Evolutionary conservation across 1,139 yeast genomes (phyloP), one percentile per base, ranked within the genome.

Genomic region (Blastobotrys serpentis): DNA sequence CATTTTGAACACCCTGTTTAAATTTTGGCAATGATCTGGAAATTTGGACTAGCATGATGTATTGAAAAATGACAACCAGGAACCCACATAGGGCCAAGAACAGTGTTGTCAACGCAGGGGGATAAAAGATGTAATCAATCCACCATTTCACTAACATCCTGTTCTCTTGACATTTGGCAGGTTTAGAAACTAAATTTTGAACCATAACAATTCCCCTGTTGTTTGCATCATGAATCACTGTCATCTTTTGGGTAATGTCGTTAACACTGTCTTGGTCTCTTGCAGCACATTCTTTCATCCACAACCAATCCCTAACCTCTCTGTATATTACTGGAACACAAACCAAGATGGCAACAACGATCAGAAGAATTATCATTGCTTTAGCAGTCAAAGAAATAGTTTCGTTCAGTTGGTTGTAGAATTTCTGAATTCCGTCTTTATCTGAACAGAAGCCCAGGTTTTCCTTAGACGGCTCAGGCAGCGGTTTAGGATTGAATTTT

Each of bases 241-340:
- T 47, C 44, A 54, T 43, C 14, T 37, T 18, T 17, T 52, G 50
- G 11, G n/a, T n/a, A 42, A 37, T 3, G 19, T 19, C 3, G 29
- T 22, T 2, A 21, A 22, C 25, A 23, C 46, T 29, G 32, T 32
- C 26, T 26, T 16, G 10, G 16, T n/a, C n/a, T 34, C 43, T 10
- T 8, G 25, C 11, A 2, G 63, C 58, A 40, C 62, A 58, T 21
- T 47, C 46, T 25, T 55, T 57, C 37, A 78, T 57, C 54, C 74
- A 70, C 39, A 59, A 67, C 88, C 88, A 84, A n/a, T 67, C 62
- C 42, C 69, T 62, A 42, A 67, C 67, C 50, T 81, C 85, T 21
- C 66, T 56, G 54, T 69, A 74, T 1, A 71, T 70, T 4, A 73
- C 66, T 0, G 79, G 78, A 1, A 73, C 50, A 26, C 79, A 62